phyloP scores from a whole-genome alignment of 192 early-diverging fungal species.

The Spizellomyces sp. region DNA sequence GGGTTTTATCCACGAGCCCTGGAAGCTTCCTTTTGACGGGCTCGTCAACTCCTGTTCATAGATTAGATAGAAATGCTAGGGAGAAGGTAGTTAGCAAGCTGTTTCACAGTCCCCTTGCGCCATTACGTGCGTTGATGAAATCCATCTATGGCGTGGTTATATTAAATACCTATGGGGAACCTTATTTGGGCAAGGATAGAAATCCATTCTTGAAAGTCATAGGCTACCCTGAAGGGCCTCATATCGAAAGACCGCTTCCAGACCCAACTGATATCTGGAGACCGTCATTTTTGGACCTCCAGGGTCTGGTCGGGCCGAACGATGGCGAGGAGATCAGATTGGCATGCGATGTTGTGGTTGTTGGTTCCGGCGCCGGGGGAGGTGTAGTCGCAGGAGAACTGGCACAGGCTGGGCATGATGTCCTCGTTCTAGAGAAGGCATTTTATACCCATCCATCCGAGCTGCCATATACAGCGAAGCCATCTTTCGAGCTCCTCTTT shows the following conservation, averaged over 20 bases:
- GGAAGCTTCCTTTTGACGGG: conserved; percentile 32
- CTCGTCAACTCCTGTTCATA: conserved; percentile 31
- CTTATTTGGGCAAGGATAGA: not conserved
- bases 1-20: conserved; percentile 30
- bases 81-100: conserved; percentile 36
- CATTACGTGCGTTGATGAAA: conserved; percentile 32
- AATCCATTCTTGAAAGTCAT: conserved; percentile 44
- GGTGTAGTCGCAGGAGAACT: conserved; percentile 69
- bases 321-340: conserved; percentile 3
- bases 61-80: conserved; percentile 30
- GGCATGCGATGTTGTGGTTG: conserved; percentile 64
- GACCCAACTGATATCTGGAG: conserved; percentile 41
- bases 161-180: conserved; percentile 28
- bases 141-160: conserved; percentile 31
- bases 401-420: conserved; percentile 62
- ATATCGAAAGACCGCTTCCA: conserved; percentile 42
- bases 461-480: conserved; percentile 50
- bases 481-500: conserved; percentile 55
- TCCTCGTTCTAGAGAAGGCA: conserved; percentile 77
- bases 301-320: conserved; percentile 23
- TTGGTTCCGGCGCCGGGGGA: conserved; percentile 73
- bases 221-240: conserved; percentile 58
- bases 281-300: conserved; percentile 58
- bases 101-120: conserved; percentile 15
- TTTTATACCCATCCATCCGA: conserved; percentile 58